Base-by-base conservation (phyloP, 2,329 filamentous ascomycete species). In the Botrytis sinoallii region DNA sequence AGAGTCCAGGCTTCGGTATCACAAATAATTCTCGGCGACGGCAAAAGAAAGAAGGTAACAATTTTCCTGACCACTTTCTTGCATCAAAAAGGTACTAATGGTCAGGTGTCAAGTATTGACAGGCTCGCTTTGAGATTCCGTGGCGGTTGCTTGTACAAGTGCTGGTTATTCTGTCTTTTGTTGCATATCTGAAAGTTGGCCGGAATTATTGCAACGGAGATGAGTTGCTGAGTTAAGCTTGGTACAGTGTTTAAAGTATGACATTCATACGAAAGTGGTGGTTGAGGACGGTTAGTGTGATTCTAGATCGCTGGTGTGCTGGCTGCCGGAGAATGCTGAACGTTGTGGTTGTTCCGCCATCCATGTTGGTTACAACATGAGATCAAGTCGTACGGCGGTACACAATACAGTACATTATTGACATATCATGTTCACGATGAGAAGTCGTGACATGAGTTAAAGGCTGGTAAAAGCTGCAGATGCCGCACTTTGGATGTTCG, bases 171-270 rank as follows among this genome's bases (percentile, higher is more conserved):
- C 44, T 29, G 25, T 29, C 14, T 46, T 72, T 72, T 72, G 63
- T 72, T 72, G 71, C 71, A 69, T 48, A 32, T 72, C 71, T 72
- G 29, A 40, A 48, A 69, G 52, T 59, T 72, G 63, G 63, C 63
- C 71, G 71, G 63, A 72, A 57, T 55, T 72, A 35, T 67, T 55
- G 48, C 16, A 66, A 44, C 38, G 46, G 46, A 52, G 35, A 57
- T 59, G 46, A 35, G 10, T 38, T 18, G 65, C 65, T 67, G 18
- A 46, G 61, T 55, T 67, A 40, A 63, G 68, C 40, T 32, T 69
- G 35, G 38, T 69, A 57, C 35, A 57, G n/a, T 68, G 48, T 57
- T 25, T 22, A 12, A 32, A 69, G 66, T 69, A 52, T 29, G n/a
- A 57, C 48, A 44, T 40, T 57, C n/a, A 25, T 44, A 32, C 55